Conservation (phyloP, 169 alveolate genomes). For the Eimeria falciformis region DNA sequence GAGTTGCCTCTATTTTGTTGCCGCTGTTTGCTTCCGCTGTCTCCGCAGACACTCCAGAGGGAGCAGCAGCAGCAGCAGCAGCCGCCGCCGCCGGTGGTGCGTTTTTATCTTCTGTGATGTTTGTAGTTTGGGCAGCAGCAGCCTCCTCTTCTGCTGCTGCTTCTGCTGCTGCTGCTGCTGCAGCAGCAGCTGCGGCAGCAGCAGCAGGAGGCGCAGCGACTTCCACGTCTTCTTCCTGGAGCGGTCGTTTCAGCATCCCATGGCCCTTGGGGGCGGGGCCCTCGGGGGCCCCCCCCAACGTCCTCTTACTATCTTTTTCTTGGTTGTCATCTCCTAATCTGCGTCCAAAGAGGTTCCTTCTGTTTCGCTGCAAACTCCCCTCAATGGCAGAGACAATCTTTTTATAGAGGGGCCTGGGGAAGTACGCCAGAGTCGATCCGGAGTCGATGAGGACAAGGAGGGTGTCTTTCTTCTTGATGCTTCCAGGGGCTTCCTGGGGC, state of each 20-base stretch:
- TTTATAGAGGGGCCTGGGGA: slow-evolving; percentile 79
- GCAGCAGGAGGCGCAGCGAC: background rate
- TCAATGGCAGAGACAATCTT: slow-evolving; percentile 76
- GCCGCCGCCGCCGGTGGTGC: background rate
- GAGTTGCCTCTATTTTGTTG: too few relatives aligned
- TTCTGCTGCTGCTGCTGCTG: slow-evolving; percentile 18
- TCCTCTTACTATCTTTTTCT: too few relatives aligned
- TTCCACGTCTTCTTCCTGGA: slow-evolving; percentile 20
- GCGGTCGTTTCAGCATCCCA: slow-evolving; percentile 2
- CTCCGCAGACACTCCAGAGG: background rate
- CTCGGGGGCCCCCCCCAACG: background rate
- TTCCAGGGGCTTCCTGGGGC: background rate
- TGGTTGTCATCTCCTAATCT: background rate
- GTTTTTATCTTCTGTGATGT: background rate
- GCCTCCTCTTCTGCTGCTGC: slow-evolving; percentile 9
- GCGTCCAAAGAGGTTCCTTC: background rate
- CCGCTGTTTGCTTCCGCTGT: background rate
- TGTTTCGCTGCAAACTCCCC: slow-evolving; percentile 14
- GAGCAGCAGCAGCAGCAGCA: background rate
- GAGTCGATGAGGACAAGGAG: slow-evolving; percentile 76
- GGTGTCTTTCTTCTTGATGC: slow-evolving; percentile 15
- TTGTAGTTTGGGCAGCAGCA: background rate
- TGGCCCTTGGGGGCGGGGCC: background rate
- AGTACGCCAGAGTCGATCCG: slow-evolving; percentile 83
- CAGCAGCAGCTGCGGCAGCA: slow-evolving; percentile 10